These are phyloP conservation scores for Fusarium buxicola DNA, from an alignment of 2,329 filamentous ascomycete species.

Conservation along the genomic window DNA sequence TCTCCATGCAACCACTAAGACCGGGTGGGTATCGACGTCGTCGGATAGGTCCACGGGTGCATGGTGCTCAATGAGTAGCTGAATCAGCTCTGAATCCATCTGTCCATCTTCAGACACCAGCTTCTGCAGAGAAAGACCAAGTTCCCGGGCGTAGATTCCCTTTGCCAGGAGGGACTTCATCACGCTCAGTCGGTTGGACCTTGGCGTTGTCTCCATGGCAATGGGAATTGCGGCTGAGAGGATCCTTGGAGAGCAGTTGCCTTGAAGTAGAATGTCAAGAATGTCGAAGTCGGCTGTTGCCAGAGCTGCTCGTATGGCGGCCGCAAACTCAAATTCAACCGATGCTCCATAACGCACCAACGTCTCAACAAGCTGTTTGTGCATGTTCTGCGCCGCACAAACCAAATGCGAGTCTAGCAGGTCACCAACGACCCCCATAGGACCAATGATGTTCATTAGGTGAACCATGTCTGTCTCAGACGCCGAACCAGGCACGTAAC, in stretches of 20 bases:
- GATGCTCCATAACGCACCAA: slow-evolving; percentile 15
- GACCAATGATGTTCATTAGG: slow-evolving; percentile 7
- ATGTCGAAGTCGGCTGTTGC: background rate
- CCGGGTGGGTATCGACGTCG: background rate
- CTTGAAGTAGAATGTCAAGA: background rate
- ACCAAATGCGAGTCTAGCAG: background rate
- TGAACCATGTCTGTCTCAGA: slow-evolving; percentile 6
- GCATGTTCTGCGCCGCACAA: background rate
- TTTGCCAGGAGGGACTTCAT: slow-evolving; percentile 9
- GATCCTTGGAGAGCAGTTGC: background rate
- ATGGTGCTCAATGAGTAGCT: slow-evolving; percentile 9
- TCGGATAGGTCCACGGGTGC: background rate
- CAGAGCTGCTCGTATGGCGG: slow-evolving; percentile 5
- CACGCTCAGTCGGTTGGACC: fast-evolving
- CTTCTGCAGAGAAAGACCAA: background rate
- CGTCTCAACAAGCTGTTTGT: background rate
- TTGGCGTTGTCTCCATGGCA: background rate
- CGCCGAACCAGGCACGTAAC: background rate
- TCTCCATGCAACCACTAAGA: background rate
- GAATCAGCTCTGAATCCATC: background rate
- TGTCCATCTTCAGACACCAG: background rate
- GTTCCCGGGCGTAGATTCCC: background rate
- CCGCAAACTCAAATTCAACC: slow-evolving; percentile 1
- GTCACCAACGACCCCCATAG: background rate
- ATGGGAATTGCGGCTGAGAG: background rate